Percentiles rank a stretch among this genome's conserved stretches.
phyloP scores from a whole-genome alignment of 345 rosid species.

The Acer negundo region DNA sequence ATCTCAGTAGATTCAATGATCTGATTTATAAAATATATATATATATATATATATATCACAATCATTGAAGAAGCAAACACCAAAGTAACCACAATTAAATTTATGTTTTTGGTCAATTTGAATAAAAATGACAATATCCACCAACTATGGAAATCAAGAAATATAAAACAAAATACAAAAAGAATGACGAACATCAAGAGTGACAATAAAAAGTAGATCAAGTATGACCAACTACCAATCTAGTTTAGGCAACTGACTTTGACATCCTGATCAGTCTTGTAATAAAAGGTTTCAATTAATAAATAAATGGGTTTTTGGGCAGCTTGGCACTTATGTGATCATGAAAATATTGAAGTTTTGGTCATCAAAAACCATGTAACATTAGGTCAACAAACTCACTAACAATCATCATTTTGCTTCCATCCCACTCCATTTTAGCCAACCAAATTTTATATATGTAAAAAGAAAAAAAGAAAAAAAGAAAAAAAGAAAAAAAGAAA shows the following conservation, averaged over 20 bases:
- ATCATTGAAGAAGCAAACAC: too few species aligned
- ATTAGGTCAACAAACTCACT: constrained; percentile 42
- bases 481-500: too few species aligned
- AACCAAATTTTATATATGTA: neutral
- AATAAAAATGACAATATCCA: neutral
- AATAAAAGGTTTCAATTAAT: constrained; percentile 7
- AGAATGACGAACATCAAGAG: too few species aligned
- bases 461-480: too few species aligned
- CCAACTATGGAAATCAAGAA: too few species aligned
- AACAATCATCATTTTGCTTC: neutral
- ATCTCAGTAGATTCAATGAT: too few species aligned
- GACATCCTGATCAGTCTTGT: neutral
- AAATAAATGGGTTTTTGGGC: neutral
- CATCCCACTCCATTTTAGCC: constrained; percentile 3
- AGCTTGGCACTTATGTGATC: neutral
- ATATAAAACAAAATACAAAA: too few species aligned
- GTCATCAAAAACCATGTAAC: constrained; percentile 8
- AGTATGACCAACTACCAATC: constrained; percentile 17
- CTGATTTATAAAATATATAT: too few species aligned
- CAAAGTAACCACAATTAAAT: too few species aligned
- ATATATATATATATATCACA: too few species aligned
- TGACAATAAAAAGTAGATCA: neutral
- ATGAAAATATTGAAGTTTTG: neutral
- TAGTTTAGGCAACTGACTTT: constrained; percentile 28
- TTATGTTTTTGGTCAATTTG: neutral